These are phyloP conservation scores for Eurotiales sp. DNA, from an alignment of 2,329 filamentous ascomycete genomes.

Conservation along the genomic window DNA sequence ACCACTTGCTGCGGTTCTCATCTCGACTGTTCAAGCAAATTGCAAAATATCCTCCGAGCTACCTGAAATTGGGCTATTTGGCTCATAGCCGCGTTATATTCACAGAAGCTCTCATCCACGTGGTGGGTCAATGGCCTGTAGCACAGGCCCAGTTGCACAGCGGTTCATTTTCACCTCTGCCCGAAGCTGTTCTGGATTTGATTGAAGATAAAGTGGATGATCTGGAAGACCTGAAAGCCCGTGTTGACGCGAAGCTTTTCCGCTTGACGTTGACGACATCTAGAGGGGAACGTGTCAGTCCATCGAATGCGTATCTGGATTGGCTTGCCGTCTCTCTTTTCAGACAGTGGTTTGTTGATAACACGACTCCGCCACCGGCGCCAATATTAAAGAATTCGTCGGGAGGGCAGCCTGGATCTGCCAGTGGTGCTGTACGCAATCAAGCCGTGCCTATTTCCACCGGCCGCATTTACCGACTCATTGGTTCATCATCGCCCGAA, in stretches of 20 bases:
- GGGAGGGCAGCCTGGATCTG: slow-evolving; percentile 12
- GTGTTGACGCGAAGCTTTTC: slow-evolving; percentile 78
- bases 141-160: slow-evolving; percentile 71
- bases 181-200: slow-evolving; percentile 73
- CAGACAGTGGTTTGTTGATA: slow-evolving; percentile 88
- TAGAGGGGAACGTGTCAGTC: slow-evolving; percentile 76
- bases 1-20: slow-evolving; percentile 89
- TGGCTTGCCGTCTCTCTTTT: slow-evolving; percentile 87
- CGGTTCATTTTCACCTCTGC: slow-evolving; percentile 54
- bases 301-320: slow-evolving; percentile 75
- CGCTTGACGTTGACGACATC: slow-evolving; percentile 73
- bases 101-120: slow-evolving; percentile 83
- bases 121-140: slow-evolving; percentile 88
- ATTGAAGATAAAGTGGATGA: slow-evolving; percentile 96
- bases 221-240: slow-evolving; percentile 74
- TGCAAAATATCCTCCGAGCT: slow-evolving; percentile 90
- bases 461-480: slow-evolving; percentile 71
- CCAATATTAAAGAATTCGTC: slow-evolving; percentile 42
- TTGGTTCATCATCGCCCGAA: slow-evolving; percentile 60
- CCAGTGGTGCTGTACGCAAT: slow-evolving; percentile 7
- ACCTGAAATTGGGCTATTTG: slow-evolving; percentile 83
- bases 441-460: slow-evolving; percentile 27
- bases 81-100: slow-evolving; percentile 80
- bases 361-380: slow-evolving; percentile 68
- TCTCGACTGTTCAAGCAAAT: slow-evolving; percentile 92